Evolutionary conservation across 805 yeast species (phyloP), one percentile per base, ranked within the genome.

Genomic region (Saccharomyces cerevisiae): DNA sequence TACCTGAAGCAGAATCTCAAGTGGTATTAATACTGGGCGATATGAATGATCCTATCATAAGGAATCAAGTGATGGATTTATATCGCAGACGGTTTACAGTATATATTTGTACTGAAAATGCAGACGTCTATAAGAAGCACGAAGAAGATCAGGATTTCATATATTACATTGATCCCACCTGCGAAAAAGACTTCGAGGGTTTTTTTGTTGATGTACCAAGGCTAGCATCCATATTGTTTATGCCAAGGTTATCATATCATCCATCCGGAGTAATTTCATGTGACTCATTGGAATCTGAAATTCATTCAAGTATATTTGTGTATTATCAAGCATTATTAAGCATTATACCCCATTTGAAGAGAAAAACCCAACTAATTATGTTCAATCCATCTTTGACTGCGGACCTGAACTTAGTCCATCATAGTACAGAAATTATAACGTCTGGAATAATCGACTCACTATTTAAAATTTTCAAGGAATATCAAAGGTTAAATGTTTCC

Each of bases 61-160:
- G 72, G 50, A 62, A 66, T 13, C 70, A 69, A 53, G 72, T 69
- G 2, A 63, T 67, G 62, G 73, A 70, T 55, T 57, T 70, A 21
- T 67, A 68, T 53, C 61, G 68, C 50, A 67, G 72, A 54, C 60
- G 69, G 24, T 70, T 62, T 47, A 62, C 62, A 6, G 64, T 70
- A 3, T 68, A 67, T 48, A 62, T 70, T 13, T 68, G 72, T 51
- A 64, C 72, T 22, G 59, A 60, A 47, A 60, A 59, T 43, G 63
- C 64, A 8, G 54, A 55, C 13, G 55, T 51, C 8, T 58, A 57
- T 41, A 59, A 61, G 26, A 56, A 61, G 27, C 58, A 59, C 29
- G 66, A 66, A 32, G 67, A 66, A 46, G 71, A 67, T 10, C 66
- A 63, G n/a, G 72, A 58, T 46, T 67, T 54, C 49, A 53, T 64